These are phyloP conservation scores for Pinus taeda DNA, from an alignment of 75 land plant species.

Conservation along the genomic window DNA sequence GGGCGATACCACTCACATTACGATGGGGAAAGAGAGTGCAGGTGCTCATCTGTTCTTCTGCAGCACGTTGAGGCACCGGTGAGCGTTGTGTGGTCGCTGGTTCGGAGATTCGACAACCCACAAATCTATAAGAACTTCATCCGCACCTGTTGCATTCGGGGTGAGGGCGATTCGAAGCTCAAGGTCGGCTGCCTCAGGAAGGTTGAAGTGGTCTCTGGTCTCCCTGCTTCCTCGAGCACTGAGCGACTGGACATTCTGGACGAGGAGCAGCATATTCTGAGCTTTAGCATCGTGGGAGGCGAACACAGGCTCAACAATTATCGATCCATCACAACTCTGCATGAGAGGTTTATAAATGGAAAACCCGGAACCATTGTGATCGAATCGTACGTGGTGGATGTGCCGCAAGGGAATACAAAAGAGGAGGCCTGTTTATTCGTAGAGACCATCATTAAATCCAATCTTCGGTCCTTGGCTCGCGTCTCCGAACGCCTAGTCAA, in stretches of 20 bases:
- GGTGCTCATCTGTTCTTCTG: slow-evolving; percentile 52
- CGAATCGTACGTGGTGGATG: slow-evolving; percentile 85
- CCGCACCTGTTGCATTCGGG: slow-evolving; percentile 38
- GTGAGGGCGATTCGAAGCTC: neutral
- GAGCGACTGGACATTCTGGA: slow-evolving; percentile 78
- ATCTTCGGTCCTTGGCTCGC: slow-evolving; percentile 64
- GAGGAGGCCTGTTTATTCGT: slow-evolving; percentile 75
- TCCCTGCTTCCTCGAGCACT: slow-evolving; percentile 69
- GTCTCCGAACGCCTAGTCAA: slow-evolving; percentile 30
- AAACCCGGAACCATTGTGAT: slow-evolving; percentile 42
- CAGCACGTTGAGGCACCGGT: slow-evolving; percentile 63
- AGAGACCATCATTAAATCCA: slow-evolving; percentile 70
- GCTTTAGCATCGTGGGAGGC: slow-evolving; percentile 77
- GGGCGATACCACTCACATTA: slow-evolving; percentile 42
- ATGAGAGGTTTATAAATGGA: slow-evolving; percentile 13
- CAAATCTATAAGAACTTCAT: slow-evolving; percentile 84
- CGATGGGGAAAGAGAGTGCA: slow-evolving; percentile 2
- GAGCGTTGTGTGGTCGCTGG: slow-evolving; percentile 60
- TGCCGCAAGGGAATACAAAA: slow-evolving; percentile 75
- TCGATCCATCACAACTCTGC: slow-evolving; percentile 72
- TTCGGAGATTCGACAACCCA: slow-evolving; percentile 72
- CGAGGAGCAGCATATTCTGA: slow-evolving; percentile 51
- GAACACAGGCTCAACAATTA: slow-evolving; percentile 79
- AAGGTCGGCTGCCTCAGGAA: slow-evolving; percentile 57
- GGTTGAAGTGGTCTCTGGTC: slow-evolving; percentile 69